Base-by-base conservation (phyloP, 768 basidiomycete genomes). In the Megacollybia marginata region DNA sequence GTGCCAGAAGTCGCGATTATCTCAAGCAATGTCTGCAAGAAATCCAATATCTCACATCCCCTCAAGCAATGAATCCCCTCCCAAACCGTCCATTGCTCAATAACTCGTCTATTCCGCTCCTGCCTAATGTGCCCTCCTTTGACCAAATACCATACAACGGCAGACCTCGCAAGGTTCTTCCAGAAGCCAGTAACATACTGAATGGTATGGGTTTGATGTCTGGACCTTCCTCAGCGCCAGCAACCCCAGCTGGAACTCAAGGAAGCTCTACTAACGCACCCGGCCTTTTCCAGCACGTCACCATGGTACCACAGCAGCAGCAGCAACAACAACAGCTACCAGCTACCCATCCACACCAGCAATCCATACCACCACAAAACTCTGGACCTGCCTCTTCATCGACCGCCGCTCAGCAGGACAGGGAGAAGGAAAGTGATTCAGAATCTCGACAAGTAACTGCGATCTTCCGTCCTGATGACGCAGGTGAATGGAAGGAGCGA, bases 21-120 rank as follows among this genome's bases (percentile, higher is more conserved):
- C 78, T 99, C 57, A 99, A 98, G 68, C 95, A 99, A 68, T 97
- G 96, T 68, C 74, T 99, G 20, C 96, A 98, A 70, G 96, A 99
- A 74, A 89, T 99, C 56, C 90, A 91, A 11, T 99, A 99, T 67
- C 73, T 99, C 48, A 99, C 96, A 1, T 97, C 95, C 0, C 85
- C 92, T 1, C 90, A 96, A 65, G 94, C 96, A 6, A 86, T 98
- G 79, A 99, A 99, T 64, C 96, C 96, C 42, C 74, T 97, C 46
- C 92, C 92, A 2, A 88, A 92, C 52, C 81, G 91, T 58, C 87
- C 90, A 2, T 73, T 92, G 50, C 66, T 84, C 50, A 81, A 76
- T 57, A 88, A 81, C 59, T 65, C 83, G 28, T 72, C 78, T 44
- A 74, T 83, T 48, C 77, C 83, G 34, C 72, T 85, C 53, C 69